A percentile compares a stretch with the other conserved stretches of the same genome.
phyloP scores from a whole-genome alignment of 2,329 filamentous ascomycete species.

The Fusarium vanettenii region DNA sequence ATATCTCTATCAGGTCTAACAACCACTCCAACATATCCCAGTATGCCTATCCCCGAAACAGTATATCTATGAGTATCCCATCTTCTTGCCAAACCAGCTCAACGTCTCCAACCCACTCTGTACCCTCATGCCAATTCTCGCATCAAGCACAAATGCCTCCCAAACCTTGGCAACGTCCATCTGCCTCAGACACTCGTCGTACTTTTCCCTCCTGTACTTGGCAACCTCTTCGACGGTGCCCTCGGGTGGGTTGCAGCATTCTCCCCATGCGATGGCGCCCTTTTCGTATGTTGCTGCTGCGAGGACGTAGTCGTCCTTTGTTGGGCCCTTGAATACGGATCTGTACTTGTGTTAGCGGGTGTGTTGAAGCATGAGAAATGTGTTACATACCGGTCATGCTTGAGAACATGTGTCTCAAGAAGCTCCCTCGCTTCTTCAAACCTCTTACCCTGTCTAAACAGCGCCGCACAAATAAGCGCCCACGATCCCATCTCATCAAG shows the following conservation, averaged over 20 bases:
- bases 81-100: constrained; percentile 62
- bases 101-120: constrained; percentile 76
- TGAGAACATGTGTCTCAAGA: constrained; percentile 73
- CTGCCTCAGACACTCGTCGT: constrained; percentile 72
- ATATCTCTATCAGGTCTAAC: constrained; percentile 29
- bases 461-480: constrained; percentile 73
- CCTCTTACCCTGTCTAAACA: constrained; percentile 72
- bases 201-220: constrained; percentile 57
- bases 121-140: constrained; percentile 78
- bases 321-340: constrained; percentile 65
- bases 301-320: constrained; percentile 76
- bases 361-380: not conserved
- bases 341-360: constrained; percentile 48
- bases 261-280: constrained; percentile 83
- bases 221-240: constrained; percentile 47
- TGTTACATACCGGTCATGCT: constrained; percentile 67
- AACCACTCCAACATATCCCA: not conserved
- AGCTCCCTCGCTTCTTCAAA: constrained; percentile 73
- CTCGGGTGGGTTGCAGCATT: constrained; percentile 60
- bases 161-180: constrained; percentile 76
- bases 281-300: constrained; percentile 89
- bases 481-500: constrained; percentile 73
- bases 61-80: constrained; percentile 47
- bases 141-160: constrained; percentile 80
- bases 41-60: not conserved